A percentile compares a stretch with the other conserved stretches of the same genome.
Conservation (phyloP, 2,329 filamentous ascomycete genomes). For the Fusarium sp. region DNA sequence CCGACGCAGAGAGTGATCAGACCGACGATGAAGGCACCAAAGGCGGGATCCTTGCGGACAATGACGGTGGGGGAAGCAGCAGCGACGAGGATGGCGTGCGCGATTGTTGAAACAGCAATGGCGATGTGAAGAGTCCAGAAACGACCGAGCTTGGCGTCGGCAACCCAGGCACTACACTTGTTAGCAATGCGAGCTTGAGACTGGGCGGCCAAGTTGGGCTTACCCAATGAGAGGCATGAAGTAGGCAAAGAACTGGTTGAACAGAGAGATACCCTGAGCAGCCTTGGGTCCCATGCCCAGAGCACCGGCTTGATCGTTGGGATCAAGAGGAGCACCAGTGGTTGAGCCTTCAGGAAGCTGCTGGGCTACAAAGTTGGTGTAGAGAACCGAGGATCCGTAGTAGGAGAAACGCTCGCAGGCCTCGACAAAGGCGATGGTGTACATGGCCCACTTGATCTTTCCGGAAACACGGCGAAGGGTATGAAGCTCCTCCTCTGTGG, state of each 20-base stretch:
- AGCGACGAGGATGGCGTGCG: conserved; percentile 71
- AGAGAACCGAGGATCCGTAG: conserved; percentile 75
- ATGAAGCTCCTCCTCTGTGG: conserved; percentile 68
- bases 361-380: conserved; percentile 72
- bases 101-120: conserved; percentile 70
- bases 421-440: conserved; percentile 76
- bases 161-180: conserved; percentile 58
- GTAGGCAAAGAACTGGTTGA: conserved; percentile 71
- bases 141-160: conserved; percentile 76
- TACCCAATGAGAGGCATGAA: conserved; percentile 66
- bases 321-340: conserved; percentile 58
- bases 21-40: conserved; percentile 76
- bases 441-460: conserved; percentile 71
- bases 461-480: conserved; percentile 72
- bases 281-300: conserved; percentile 67
- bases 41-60: conserved; percentile 62
- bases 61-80: conserved; percentile 72
- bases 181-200: conserved; percentile 5
- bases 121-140: conserved; percentile 78
- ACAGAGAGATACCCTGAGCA: conserved; percentile 57
- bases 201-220: conserved; percentile 30
- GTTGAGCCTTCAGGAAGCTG: conserved; percentile 62
- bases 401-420: conserved; percentile 81
- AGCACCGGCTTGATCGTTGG: conserved; percentile 57
- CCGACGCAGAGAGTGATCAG: conserved; percentile 65